Conservation (phyloP, 2,329 filamentous ascomycete species). For the Xylaria sp. region DNA sequence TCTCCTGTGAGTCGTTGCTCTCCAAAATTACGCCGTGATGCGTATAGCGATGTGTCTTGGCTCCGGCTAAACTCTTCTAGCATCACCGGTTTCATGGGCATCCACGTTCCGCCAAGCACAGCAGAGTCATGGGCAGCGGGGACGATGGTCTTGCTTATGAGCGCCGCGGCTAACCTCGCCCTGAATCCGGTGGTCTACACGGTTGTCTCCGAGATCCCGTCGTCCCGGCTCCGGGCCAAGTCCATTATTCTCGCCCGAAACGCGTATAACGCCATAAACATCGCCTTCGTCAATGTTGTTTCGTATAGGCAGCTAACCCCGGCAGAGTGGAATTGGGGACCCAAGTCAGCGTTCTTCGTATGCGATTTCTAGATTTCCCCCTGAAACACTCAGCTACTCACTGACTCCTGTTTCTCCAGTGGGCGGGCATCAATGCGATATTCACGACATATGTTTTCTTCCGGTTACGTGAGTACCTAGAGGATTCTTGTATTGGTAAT, state of each 20-base stretch:
- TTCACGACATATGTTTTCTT: constrained; percentile 48
- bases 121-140: constrained; percentile 47
- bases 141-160: constrained; percentile 46
- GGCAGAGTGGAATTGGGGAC: constrained; percentile 42
- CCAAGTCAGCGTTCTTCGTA: constrained; percentile 42
- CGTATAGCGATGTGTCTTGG: background rate
- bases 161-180: constrained; percentile 48
- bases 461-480: constrained; percentile 44
- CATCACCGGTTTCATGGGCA: constrained; percentile 38
- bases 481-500: background rate
- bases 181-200: constrained; percentile 51
- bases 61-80: constrained; percentile 12
- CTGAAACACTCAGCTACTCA: background rate
- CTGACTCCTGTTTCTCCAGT: constrained; percentile 3
- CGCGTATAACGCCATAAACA: constrained; percentile 47
- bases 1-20: constrained; percentile 42
- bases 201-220: constrained; percentile 51
- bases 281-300: constrained; percentile 43
- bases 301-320: constrained; percentile 43
- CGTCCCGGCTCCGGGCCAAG: constrained; percentile 48
- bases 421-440: constrained; percentile 42
- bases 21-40: background rate
- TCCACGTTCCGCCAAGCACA: constrained; percentile 40
- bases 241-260: constrained; percentile 49
- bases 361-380: background rate